A percentile compares a stretch with the other conserved stretches of the same genome.
Evolutionary conservation across 2,329 filamentous ascomycete species (phyloP).

Genomic region (Penicillium sp.): DNA sequence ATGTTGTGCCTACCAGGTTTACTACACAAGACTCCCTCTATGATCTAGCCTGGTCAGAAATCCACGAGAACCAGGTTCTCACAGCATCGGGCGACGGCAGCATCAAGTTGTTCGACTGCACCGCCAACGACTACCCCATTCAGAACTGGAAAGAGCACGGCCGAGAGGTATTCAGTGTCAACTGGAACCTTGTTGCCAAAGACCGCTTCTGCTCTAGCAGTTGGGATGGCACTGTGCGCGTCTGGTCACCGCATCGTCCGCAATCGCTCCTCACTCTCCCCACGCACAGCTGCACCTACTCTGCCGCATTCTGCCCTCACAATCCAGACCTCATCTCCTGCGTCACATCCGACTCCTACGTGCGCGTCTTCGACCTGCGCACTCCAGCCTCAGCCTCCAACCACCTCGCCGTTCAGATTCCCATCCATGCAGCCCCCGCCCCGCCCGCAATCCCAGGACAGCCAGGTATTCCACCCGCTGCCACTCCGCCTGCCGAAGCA

Average conservation of each 20-base stretch:
- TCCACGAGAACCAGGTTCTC: slow-evolving; percentile 91
- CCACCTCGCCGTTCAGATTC: slow-evolving; percentile 77
- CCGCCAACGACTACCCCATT: slow-evolving; percentile 77
- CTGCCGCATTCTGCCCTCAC: slow-evolving; percentile 83
- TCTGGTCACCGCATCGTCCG: slow-evolving; percentile 80
- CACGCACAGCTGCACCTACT: slow-evolving; percentile 91
- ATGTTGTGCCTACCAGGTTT: slow-evolving; percentile 57
- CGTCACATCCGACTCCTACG: slow-evolving; percentile 82
- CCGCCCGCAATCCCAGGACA: slow-evolving; percentile 40
- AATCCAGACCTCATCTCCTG: slow-evolving; percentile 81
- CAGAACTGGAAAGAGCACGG: slow-evolving; percentile 92
- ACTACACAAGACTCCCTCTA: slow-evolving; percentile 97
- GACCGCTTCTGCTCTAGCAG: slow-evolving; percentile 86
- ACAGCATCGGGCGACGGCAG: slow-evolving; percentile 89
- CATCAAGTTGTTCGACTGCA: slow-evolving; percentile 88
- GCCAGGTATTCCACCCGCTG: slow-evolving; percentile 37
- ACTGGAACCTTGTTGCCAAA: slow-evolving; percentile 89
- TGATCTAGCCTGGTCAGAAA: slow-evolving; percentile 91
- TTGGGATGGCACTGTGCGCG: slow-evolving; percentile 95
- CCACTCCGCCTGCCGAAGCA: slow-evolving; percentile 68
- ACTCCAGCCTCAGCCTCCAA: slow-evolving; percentile 82
- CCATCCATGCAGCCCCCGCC: slow-evolving; percentile 69
- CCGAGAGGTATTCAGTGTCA: slow-evolving; percentile 85
- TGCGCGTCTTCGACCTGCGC: slow-evolving; percentile 88
- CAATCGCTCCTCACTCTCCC: slow-evolving; percentile 80